Percentiles rank a stretch among this genome's conserved stretches.
These are phyloP conservation scores for Paramecium pentaurelia DNA, from an alignment of 73 alveolate species.

Conservation along the genomic window DNA sequence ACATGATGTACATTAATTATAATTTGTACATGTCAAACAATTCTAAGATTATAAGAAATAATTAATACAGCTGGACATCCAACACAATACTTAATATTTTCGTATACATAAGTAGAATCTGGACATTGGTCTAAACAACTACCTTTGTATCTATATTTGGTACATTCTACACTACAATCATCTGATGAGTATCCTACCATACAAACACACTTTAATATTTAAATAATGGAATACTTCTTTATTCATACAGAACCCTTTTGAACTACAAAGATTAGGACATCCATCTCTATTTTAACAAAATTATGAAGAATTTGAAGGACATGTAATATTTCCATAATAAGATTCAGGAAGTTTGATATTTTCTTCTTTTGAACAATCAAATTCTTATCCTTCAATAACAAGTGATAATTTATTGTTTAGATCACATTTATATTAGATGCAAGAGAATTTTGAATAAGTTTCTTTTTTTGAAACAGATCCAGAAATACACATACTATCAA, in stretches of 20 bases:
- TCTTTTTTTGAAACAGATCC: neutral
- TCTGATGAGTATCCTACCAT: neutral
- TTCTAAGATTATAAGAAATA: neutral
- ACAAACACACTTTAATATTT: neutral
- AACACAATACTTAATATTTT: neutral
- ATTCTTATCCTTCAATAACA: neutral
- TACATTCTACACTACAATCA: neutral
- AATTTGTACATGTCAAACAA: neutral
- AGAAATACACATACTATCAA: neutral
- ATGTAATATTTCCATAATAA: neutral
- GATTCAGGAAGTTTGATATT: neutral
- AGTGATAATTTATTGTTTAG: neutral
- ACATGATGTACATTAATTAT: neutral
- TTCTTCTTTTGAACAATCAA: neutral
- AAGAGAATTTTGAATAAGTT: neutral
- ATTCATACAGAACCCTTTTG: neutral
- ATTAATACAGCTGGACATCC: neutral
- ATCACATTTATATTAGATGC: neutral
- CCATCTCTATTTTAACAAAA: neutral
- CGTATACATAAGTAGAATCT: neutral
- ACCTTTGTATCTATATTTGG: neutral
- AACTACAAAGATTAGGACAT: neutral
- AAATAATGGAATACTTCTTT: neutral
- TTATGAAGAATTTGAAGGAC: neutral
- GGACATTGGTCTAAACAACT: constrained; percentile 10